Percentiles rank a stretch among this genome's conserved stretches.
Evolutionary conservation across 495 filamentous ascomycete species (phyloP).

Genomic region (Talaromyces wortmannii): DNA sequence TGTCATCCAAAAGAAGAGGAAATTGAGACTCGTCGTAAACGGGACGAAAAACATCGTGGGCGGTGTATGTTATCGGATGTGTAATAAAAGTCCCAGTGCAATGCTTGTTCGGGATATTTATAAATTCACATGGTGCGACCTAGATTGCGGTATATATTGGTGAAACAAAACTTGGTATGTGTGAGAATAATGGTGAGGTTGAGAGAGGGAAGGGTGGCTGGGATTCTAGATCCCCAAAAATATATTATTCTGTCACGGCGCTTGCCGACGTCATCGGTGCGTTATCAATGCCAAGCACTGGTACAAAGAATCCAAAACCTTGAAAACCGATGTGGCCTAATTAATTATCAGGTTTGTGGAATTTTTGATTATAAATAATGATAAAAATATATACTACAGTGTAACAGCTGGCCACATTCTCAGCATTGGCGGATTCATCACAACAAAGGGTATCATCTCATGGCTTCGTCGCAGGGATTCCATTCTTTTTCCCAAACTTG

Average conservation of each 20-base stretch:
- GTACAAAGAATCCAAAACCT: background rate
- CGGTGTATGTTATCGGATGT: too few relatives aligned
- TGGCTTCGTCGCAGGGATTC: slow-evolving; percentile 15
- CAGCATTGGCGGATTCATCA: too few relatives aligned
- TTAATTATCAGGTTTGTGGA: too few relatives aligned
- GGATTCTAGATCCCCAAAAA: background rate
- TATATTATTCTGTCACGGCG: background rate
- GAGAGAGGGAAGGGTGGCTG: background rate
- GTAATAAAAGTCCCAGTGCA: too few relatives aligned
- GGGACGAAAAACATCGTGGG: slow-evolving; percentile 58
- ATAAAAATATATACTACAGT: too few relatives aligned
- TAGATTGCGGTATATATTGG: background rate
- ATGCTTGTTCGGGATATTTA: too few relatives aligned
- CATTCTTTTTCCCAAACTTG: slow-evolving; percentile 38
- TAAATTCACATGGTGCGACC: background rate
- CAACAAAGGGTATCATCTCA: background rate
- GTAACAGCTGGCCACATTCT: too few relatives aligned
- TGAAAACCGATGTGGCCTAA: background rate
- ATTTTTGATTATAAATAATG: too few relatives aligned
- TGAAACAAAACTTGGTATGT: background rate
- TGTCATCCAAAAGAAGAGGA: slow-evolving; percentile 85
- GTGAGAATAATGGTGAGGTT: slow-evolving; percentile 5
- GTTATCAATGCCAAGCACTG: background rate
- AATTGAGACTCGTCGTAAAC: slow-evolving; percentile 74
- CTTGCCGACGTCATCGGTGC: background rate